Conservation (phyloP, 305 asterid genomes). For the Coffea humblotiana region DNA sequence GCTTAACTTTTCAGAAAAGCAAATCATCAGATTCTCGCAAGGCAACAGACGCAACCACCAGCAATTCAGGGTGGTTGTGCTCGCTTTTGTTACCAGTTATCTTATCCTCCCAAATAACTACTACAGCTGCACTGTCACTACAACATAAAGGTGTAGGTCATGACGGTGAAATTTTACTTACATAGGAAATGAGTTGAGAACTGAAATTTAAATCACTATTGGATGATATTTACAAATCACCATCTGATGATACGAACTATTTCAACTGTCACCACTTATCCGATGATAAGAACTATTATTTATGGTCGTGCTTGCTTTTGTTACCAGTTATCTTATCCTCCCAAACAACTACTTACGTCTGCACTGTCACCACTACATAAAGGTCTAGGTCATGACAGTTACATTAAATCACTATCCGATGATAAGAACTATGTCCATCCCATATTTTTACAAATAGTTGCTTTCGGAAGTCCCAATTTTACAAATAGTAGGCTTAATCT, state of each 20-base stretch:
- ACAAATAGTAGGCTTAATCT: too few relatives aligned
- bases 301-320: too few relatives aligned
- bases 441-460: too few relatives aligned
- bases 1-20: background rate
- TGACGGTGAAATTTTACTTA: background rate
- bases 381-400: too few relatives aligned
- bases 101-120: background rate
- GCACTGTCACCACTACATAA: too few relatives aligned
- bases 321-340: too few relatives aligned
- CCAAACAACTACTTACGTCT: too few relatives aligned
- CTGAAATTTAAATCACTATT: background rate
- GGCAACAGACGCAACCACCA: background rate
- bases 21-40: background rate
- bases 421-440: too few relatives aligned
- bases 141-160: background rate
- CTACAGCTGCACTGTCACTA: background rate
- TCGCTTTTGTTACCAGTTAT: background rate
- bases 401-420: too few relatives aligned
- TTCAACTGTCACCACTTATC: too few relatives aligned
- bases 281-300: background rate
- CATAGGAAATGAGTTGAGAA: background rate
- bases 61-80: background rate
- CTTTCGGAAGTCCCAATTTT: too few relatives aligned
- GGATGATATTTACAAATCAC: too few relatives aligned
- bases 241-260: background rate